Evolutionary conservation across 768 basidiomycete species (phyloP).

Genomic region (Rhodotorula diobovata): DNA sequence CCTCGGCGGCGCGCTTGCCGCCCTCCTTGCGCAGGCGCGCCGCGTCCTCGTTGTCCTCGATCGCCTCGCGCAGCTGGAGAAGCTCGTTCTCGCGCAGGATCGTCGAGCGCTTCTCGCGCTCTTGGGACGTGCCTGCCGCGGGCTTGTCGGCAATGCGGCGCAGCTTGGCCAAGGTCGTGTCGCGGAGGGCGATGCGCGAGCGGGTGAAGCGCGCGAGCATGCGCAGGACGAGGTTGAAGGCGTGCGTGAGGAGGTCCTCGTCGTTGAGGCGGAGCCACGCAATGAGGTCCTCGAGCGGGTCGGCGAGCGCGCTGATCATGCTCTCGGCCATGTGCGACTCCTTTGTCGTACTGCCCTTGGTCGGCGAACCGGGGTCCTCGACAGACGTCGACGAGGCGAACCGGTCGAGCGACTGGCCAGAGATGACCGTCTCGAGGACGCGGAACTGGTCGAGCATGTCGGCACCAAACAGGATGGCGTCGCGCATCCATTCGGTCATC

Average conservation of each 20-base stretch:
- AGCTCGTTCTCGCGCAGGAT: conserved; percentile 39
- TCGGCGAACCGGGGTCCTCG: conserved; percentile 29
- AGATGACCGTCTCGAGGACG: conserved; percentile 67
- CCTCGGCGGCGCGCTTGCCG: background rate
- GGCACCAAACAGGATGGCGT: conserved; percentile 86
- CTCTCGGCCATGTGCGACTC: conserved; percentile 61
- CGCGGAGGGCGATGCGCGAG: conserved; percentile 39
- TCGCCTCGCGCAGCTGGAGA: conserved; percentile 33
- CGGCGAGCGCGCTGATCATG: conserved; percentile 70
- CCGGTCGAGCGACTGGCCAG: conserved; percentile 23
- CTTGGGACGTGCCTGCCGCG: background rate
- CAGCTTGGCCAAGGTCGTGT: conserved; percentile 16
- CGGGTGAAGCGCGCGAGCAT: conserved; percentile 72
- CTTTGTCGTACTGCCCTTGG: conserved; percentile 46
- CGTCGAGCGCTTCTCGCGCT: conserved; percentile 12
- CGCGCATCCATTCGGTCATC: conserved; percentile 97
- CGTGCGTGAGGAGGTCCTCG: conserved; percentile 81
- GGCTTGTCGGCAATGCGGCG: conserved; percentile 19
- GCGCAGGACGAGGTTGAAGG: conserved; percentile 73
- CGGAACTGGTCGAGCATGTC: conserved; percentile 77
- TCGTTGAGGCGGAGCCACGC: conserved; percentile 91
- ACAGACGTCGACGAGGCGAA: conserved; percentile 34
- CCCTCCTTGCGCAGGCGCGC: conserved; percentile 5
- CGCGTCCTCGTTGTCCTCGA: conserved; percentile 30
- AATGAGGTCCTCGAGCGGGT: conserved; percentile 69